Base-by-base conservation (phyloP, 1,139 yeast species). In the Magnusiomyces suaveolens region DNA sequence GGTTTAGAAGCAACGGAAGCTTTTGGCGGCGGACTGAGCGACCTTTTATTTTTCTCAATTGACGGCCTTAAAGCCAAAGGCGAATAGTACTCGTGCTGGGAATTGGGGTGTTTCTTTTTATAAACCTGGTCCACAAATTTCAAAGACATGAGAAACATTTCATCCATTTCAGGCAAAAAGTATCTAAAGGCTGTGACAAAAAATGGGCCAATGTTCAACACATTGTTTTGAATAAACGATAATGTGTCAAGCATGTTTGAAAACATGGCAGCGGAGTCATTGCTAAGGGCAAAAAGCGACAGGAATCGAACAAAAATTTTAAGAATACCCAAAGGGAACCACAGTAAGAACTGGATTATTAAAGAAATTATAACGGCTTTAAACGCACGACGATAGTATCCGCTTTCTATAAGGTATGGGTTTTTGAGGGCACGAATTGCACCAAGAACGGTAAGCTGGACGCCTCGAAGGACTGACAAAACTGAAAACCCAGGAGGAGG, bases 391-490 rank as follows among this genome's bases (percentile, higher is more conserved):
- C 63, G 57, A 57, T 72, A 72, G 64, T 69, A 72, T 26, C 67
- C 66, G 3, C 69, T 63, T 43, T 66, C 62, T 51, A 71, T 67
- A 51, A 73, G 59, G 24, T 68, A 67, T 1, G 79, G 79, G 62
- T 79, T 78, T n/a, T 73, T 75, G 25, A 78, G 64, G 1, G 80
- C 75, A 39, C 82, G 63, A 58, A 74, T 77, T 1, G 73, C 72
- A 2, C 83, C 82, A 6, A 78, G 66, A 6, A 77, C 53, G 0
- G 81, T 78, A 52, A 81, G 67, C 64, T 80, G 83, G 29, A 77
- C 60, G 0, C 85, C 84, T n/a, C 83, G 69, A 14, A 77, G 57
- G 20, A 80, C 71, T 0, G 82, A 74, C 57, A 73, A 59, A 1
- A 72, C 49, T 0, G 82, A 73, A 61, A 80, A 78, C 33, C 77